Evolutionary conservation across 768 basidiomycete species (phyloP), one percentile per base, ranked within the genome.

Genomic region (Pleurotus djamor): DNA sequence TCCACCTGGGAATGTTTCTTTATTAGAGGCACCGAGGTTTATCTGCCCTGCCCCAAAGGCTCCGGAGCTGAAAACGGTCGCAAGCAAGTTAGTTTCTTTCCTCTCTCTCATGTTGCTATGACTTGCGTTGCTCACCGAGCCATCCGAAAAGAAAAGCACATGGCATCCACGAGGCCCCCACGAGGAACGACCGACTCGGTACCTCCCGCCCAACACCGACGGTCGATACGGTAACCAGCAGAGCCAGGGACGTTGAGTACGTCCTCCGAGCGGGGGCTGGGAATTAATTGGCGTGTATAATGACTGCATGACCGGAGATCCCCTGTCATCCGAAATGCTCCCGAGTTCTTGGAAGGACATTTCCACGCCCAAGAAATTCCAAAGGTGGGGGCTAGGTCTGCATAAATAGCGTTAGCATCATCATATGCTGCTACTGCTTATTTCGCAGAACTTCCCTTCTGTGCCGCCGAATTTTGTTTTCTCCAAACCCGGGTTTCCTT

Each of bases 251-350:
- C 51, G 45, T 43, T 14, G 52, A 37, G 52, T 36, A 56, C 38
- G 54, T 36, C 16, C 54, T 44, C 54, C 38, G 41, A 44, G 54
- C 37, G 41, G 55, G 21, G 56, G 52, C 59, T 55, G 49, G 37
- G 54, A 60, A 60, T 48, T 50, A 60, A 55, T 63, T 61, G 54
- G 41, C 54, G 54, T 38, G 54, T 49, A 58, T 60, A 61, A 55
- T 68, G 63, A 70, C 69, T 66, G 28, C 38, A 56, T 56, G 68
- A 68, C 65, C 74, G 75, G 74, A 74, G 74, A 76, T 76, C 70
- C 66, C 67, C 70, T 71, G 67, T 64, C 71, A 64, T 68, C 76
- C 74, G 73, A 73, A 74, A 75, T 71, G 72, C 71, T 68, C 65
- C 72, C 73, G 72, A 63, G 37, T 34, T 48, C 54, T 56, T 56